These are phyloP conservation scores for Leucocoprinus birnbaumii DNA, from an alignment of 768 basidiomycete species.

Conservation along the genomic window DNA sequence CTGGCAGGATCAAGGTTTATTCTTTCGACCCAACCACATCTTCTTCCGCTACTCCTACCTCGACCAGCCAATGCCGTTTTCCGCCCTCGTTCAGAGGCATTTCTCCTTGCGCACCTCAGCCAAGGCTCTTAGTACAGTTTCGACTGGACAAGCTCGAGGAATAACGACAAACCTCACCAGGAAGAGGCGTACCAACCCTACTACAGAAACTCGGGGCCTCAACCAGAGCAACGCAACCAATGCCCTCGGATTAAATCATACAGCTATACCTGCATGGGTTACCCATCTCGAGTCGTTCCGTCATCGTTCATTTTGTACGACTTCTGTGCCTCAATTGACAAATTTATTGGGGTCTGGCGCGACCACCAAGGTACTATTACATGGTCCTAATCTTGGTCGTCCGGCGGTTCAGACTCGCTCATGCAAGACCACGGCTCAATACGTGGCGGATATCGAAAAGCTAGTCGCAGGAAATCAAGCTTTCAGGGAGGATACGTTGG, in stretches of 20 bases:
- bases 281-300: conserved; percentile 4
- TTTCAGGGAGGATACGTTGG: conserved; percentile 6
- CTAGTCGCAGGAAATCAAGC: conserved; percentile 13
- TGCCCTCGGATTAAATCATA: not conserved
- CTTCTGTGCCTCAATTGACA: not conserved
- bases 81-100: conserved; percentile 8
- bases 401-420: not conserved
- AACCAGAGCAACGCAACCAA: not conserved
- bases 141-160: not conserved
- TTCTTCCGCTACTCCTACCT: not conserved
- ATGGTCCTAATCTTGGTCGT: not conserved
- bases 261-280: conserved; percentile 1
- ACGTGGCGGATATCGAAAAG: conserved; percentile 16
- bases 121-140: not conserved
- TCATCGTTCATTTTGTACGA: not conserved
- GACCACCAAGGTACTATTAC: not conserved
- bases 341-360: not conserved
- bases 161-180: not conserved
- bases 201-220: not conserved
- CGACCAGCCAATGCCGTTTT: not conserved
- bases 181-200: not conserved
- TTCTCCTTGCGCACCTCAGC: not conserved
- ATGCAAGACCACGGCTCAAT: conserved; percentile 13
- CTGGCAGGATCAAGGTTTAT: conserved; percentile 1
- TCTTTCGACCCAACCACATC: not conserved